Evolutionary conservation across 2,329 filamentous ascomycete species (phyloP), one percentile per base, ranked within the genome.

Genomic region (Setomelanomma holmii): DNA sequence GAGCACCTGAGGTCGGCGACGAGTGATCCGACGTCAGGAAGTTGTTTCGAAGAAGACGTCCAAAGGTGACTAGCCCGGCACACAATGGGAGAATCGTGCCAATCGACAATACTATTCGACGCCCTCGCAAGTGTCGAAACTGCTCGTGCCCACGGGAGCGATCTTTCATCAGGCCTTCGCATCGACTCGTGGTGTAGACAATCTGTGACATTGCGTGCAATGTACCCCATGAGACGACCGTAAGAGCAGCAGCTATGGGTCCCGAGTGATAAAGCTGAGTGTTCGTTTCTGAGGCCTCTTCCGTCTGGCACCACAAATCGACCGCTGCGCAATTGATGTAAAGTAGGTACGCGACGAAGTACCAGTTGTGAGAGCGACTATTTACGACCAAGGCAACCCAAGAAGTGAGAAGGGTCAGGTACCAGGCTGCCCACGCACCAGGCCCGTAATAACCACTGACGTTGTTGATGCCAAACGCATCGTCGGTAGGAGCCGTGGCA

Each of bases 391-490:
- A n/a, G 2, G 11, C 16, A 12, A 45, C 17, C 51, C 45, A 53
- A 4, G 51, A 49, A 34, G 51, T 43, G 10, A 36, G 20, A n/a
- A 44, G 39, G n/a, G 40, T 39, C 22, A 53, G 19, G 20, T 33
- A 23, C 51, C 45, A 53, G 11, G 30, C 51, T 33, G 46, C 22
- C 51, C 46, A 50, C 2, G 51, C 30, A 2, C 51, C 51, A 12
- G 51, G 47, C 10, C 51, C 51, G 19, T 50, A 50, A 35, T 50
- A 50, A 17, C 51, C 47, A 16, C 42, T 55, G 21, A 55, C 43
- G n/a, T 43, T 12, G 7, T 16, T 14, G 11, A 34, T 22, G 10
- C 27, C 24, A 5, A 6, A 35, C 14, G 41, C 16, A 17, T 44
- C 41, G 4, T 14, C 34, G 27, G 27, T 3, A 30, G 27, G 14